These are phyloP conservation scores for Hemileia vastatrix DNA, from an alignment of 1,284 basidiomycete species.

Conservation along the genomic window DNA sequence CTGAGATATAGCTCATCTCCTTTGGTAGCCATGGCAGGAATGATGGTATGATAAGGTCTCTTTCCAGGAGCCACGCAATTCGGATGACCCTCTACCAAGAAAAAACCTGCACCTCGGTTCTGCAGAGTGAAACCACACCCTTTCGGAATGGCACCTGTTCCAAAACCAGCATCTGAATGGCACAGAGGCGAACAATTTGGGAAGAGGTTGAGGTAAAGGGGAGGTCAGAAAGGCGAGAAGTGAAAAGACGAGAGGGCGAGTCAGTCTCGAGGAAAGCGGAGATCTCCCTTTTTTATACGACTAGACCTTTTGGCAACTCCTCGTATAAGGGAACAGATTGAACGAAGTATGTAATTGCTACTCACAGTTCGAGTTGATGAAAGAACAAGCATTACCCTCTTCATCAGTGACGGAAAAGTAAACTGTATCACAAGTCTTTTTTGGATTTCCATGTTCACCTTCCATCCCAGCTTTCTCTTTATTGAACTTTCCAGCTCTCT, in stretches of 20 bases:
- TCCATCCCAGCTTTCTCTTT: slow-evolving; percentile 56
- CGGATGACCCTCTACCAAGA: slow-evolving; percentile 66
- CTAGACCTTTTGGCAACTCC: too few relatives aligned
- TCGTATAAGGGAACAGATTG: neutral
- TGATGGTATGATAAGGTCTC: slow-evolving; percentile 90
- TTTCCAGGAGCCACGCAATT: slow-evolving; percentile 71
- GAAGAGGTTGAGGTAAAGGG: neutral
- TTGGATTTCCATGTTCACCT: slow-evolving; percentile 65
- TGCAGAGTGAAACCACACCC: slow-evolving; percentile 93
- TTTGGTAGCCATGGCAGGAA: slow-evolving; percentile 76
- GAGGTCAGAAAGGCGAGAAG: neutral
- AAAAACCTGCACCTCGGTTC: slow-evolving; percentile 79
- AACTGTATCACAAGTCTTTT: slow-evolving; percentile 78
- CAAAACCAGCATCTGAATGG: slow-evolving; percentile 50
- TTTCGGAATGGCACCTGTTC: slow-evolving; percentile 64
- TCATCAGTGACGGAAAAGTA: slow-evolving; percentile 63
- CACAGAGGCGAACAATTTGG: too few relatives aligned
- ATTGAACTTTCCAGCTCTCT: slow-evolving; percentile 71
- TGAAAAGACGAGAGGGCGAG: neutral
- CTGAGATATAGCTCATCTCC: slow-evolving; percentile 73
- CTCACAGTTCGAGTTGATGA: slow-evolving; percentile 81
- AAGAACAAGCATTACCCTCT: slow-evolving; percentile 88
- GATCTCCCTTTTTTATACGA: too few relatives aligned
- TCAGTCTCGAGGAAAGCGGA: too few relatives aligned
- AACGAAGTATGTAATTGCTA: slow-evolving; percentile 49